These are phyloP conservation scores for Umbelopsis vinacea DNA, from an alignment of 192 early-diverging fungal genomes.

Conservation along the genomic window DNA sequence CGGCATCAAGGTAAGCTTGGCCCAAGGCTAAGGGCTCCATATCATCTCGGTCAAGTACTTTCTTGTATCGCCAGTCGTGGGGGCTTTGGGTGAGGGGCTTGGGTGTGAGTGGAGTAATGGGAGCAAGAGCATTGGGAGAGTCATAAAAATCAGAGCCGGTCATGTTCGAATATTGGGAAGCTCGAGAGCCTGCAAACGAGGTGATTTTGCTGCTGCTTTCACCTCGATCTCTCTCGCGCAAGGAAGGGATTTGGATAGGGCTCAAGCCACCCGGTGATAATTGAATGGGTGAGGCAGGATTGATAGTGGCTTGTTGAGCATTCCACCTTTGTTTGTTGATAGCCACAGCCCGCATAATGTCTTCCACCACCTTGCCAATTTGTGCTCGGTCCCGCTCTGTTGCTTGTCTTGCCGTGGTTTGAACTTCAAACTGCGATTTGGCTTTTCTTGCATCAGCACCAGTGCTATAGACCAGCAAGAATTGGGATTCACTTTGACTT, in stretches of 20 bases:
- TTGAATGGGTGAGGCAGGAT: neutral
- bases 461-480: slow-evolving; percentile 16
- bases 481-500: slow-evolving; percentile 26
- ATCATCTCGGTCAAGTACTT: neutral
- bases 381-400: slow-evolving; percentile 8
- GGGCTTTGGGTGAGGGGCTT: neutral
- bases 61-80: neutral
- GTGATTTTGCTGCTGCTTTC: slow-evolving; percentile 6
- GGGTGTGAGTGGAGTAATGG: slow-evolving; percentile 2
- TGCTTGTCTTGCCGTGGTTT: slow-evolving; percentile 11
- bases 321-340: slow-evolving; percentile 17
- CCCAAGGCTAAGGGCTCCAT: slow-evolving; percentile 14
- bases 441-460: slow-evolving; percentile 16
- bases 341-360: slow-evolving; percentile 15
- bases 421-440: slow-evolving; percentile 17
- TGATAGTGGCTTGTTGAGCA: slow-evolving; percentile 7
- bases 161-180: slow-evolving; percentile 2
- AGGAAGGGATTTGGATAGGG: neutral
- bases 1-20: slow-evolving; percentile 10
- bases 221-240: neutral
- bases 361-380: slow-evolving; percentile 16
- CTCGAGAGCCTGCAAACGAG: slow-evolving; percentile 7
- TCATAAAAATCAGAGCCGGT: slow-evolving; percentile 15
- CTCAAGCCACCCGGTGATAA: neutral
- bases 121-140: slow-evolving; percentile 7